These are phyloP conservation scores for Diplosphaera chodatii DNA, from an alignment of 139 green algal genomes.

Conservation along the genomic window DNA sequence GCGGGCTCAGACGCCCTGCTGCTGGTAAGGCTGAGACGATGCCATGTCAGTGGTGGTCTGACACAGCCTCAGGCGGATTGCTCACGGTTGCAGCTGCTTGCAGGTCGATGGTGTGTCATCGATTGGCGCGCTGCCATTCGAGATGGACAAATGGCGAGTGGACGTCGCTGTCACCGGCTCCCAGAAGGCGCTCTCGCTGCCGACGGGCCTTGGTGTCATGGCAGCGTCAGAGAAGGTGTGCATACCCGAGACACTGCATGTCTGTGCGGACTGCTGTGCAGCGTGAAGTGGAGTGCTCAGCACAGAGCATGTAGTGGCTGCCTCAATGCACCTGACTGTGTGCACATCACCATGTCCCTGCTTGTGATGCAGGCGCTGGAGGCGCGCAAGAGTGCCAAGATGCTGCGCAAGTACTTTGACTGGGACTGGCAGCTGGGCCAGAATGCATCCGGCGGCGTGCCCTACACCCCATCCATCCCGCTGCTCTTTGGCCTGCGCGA, in stretches of 20 bases:
- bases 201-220: conserved; percentile 87
- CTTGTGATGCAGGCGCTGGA: conserved; percentile 56
- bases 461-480: conserved; percentile 61
- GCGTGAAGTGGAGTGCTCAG: too few relatives aligned
- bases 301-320: too few relatives aligned
- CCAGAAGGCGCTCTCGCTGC: conserved; percentile 95
- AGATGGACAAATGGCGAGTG: conserved; percentile 93
- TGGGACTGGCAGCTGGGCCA: conserved; percentile 60
- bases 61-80: too few relatives aligned
- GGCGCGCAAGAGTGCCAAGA: conserved; percentile 58
- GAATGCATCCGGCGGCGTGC: conserved; percentile 53
- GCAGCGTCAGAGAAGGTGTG: conserved; percentile 72
- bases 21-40: conserved; percentile 62
- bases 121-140: conserved; percentile 89
- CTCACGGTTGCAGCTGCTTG: too few relatives aligned
- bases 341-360: too few relatives aligned
- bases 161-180: conserved; percentile 93
- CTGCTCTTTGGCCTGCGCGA: conserved; percentile 90
- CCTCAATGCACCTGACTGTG: too few relatives aligned
- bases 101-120: conserved; percentile 76
- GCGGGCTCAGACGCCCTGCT: conserved; percentile 80
- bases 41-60: too few relatives aligned
- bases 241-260: too few relatives aligned
- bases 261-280: too few relatives aligned
- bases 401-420: conserved; percentile 83